These are phyloP conservation scores for Claviceps monticola DNA, from an alignment of 2,329 filamentous ascomycete genomes.

Conservation along the genomic window DNA sequence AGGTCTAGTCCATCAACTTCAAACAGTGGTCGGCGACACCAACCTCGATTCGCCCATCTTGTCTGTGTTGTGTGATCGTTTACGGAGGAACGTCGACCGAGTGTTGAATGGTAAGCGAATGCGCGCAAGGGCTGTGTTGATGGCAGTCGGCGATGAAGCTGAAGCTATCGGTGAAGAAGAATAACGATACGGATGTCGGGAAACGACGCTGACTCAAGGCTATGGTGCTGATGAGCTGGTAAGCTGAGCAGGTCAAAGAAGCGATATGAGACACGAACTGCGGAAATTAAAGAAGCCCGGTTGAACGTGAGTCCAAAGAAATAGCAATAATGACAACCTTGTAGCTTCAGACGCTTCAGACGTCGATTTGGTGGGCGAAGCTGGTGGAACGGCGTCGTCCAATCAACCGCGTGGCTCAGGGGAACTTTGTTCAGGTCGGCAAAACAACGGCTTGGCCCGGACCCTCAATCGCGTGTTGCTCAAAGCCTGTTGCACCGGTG, in stretches of 20 bases:
- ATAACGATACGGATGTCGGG: neutral
- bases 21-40: constrained; percentile 9
- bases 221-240: neutral
- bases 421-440: constrained; percentile 2
- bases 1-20: constrained; percentile 6
- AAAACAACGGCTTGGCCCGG: constrained; percentile 9
- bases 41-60: constrained; percentile 37
- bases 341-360: neutral
- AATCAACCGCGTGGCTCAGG: constrained; percentile 23
- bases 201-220: constrained; percentile 1
- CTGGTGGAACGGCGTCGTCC: constrained; percentile 16
- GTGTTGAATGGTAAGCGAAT: neutral
- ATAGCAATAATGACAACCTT: neutral
- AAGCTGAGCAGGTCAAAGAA: constrained; percentile 3
- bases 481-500: neutral
- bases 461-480: neutral
- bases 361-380: constrained; percentile 1
- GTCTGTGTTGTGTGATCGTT: constrained; percentile 11
- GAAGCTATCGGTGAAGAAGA: constrained; percentile 2
- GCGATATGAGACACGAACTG: constrained; percentile 8
- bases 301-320: constrained; percentile 2
- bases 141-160: neutral
- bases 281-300: constrained; percentile 3
- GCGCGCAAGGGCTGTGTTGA: neutral
- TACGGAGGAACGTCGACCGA: neutral